Percentiles rank a stretch among this genome's conserved stretches.
phyloP scores from a whole-genome alignment of 345 rosid genomes.

The Turnera subulata region DNA sequence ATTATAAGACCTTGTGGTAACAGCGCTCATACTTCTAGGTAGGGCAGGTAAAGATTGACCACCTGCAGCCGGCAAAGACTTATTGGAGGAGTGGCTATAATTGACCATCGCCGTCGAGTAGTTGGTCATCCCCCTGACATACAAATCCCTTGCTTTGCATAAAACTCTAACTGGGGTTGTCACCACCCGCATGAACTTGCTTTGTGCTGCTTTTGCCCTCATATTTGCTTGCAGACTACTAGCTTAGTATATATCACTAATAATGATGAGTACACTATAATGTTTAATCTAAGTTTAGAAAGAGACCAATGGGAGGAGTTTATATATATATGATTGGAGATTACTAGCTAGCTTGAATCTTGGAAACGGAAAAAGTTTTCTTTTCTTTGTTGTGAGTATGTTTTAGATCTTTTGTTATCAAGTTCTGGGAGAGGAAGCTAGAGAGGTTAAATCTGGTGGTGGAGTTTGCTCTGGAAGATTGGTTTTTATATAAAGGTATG shows the following conservation, averaged over 20 bases:
- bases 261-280: neutral
- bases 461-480: too few species aligned
- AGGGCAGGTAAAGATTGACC: conserved; percentile 1
- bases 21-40: conserved; percentile 57
- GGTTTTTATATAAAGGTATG: too few species aligned
- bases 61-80: neutral
- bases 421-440: too few species aligned
- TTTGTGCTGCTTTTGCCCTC: conserved; percentile 32
- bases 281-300: too few species aligned
- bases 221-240: too few species aligned
- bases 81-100: conserved; percentile 1
- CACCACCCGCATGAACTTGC: conserved; percentile 47
- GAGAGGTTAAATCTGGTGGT: neutral
- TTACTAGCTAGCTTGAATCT: too few species aligned
- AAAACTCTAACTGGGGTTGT: conserved; percentile 43
- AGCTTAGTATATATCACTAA: too few species aligned
- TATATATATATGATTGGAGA: too few species aligned
- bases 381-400: too few species aligned
- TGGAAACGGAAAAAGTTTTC: too few species aligned
- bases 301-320: too few species aligned
- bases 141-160: conserved; percentile 58
- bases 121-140: conserved; percentile 56
- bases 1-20: conserved; percentile 31
- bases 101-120: conserved; percentile 13
- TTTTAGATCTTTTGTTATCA: too few species aligned